Evolutionary conservation across 2,329 filamentous ascomycete species (phyloP), one percentile per base, ranked within the genome.

Genomic region (Coleophoma cylindrospora): DNA sequence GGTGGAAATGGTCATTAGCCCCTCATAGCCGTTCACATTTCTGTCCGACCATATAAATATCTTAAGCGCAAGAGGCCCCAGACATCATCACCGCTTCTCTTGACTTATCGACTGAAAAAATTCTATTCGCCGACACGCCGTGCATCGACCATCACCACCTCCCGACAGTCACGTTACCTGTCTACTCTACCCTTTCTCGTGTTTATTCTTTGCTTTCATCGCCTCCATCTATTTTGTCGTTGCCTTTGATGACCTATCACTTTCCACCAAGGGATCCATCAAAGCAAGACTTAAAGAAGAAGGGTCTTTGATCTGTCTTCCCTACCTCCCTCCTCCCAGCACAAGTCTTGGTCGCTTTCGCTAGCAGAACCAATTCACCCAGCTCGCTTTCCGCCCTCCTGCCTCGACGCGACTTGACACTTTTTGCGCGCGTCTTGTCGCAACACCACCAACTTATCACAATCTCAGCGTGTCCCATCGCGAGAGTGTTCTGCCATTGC

Each of bases 361-460:
- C 32, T 44, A 44, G 41, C 41, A 32, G 41, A 21, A 44, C 41
- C 41, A 44, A 44, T n/a, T 44, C 40, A 40, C 38, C 21, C 38
- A n/a, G 10, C 10, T 21, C 14, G 5, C 38, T 14, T n/a, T 40
- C 14, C 19, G 11, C 19, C 37, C 19, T 40, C 37, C 27, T 27
- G 37, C 37, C 40, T 41, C 40, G 40, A 41, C 40, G 40, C 40
- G 40, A 41, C 40, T 41, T 40, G 6, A 15, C 37, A 40, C 21
- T 40, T 22, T 15, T 21, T 22, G 15, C 40, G 17, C 14, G 38
- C 21, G 17, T 41, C 40, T 41, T 11, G n/a, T 13, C 19, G 17
- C 40, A 41, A 41, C 40, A 44, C 12, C 19, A 13, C 17, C 27
- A 27, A 27, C 27, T 27, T 27, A 27, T 27, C 41, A 44, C 41